These are phyloP conservation scores for Nakataea oryzae DNA, from an alignment of 2,329 filamentous ascomycete genomes.

Conservation along the genomic window DNA sequence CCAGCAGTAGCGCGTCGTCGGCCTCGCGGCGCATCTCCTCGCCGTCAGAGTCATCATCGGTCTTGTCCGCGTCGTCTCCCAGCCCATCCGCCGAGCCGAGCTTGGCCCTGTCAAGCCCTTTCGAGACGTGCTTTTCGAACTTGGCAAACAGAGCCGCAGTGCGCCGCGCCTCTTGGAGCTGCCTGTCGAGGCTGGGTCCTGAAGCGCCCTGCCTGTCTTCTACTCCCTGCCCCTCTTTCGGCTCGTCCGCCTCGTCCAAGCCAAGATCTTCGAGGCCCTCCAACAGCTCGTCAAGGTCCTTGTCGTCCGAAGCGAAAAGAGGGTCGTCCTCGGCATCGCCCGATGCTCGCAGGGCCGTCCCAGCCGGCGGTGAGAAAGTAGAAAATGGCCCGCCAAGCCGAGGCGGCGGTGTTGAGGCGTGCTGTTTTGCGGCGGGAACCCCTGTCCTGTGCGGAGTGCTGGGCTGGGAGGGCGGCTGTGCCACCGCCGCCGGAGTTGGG, in stretches of 20 bases:
- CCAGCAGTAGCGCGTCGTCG: constrained; percentile 31
- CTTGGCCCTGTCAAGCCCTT: background rate
- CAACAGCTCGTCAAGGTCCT: background rate
- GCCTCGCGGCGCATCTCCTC: constrained; percentile 35
- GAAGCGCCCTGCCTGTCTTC: background rate
- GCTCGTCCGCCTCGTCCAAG: background rate
- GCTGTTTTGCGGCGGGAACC: no score
- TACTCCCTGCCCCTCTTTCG: background rate
- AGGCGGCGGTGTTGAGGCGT: no score
- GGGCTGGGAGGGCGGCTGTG: background rate
- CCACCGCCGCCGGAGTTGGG: background rate
- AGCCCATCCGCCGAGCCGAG: background rate
- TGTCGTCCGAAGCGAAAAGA: background rate
- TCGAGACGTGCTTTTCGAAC: background rate
- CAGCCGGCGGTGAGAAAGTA: background rate
- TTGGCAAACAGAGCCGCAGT: background rate
- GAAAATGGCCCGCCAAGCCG: background rate
- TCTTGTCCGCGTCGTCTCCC: background rate
- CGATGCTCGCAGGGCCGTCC: no score
- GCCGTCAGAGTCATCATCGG: constrained; percentile 34
- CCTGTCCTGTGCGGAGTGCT: background rate
- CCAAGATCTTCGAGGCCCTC: background rate
- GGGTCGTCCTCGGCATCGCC: background rate
- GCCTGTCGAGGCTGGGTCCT: background rate
- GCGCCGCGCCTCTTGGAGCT: background rate